These are phyloP conservation scores for Chalara sp. DNA, from an alignment of 2,329 filamentous ascomycete genomes.

Conservation along the genomic window DNA sequence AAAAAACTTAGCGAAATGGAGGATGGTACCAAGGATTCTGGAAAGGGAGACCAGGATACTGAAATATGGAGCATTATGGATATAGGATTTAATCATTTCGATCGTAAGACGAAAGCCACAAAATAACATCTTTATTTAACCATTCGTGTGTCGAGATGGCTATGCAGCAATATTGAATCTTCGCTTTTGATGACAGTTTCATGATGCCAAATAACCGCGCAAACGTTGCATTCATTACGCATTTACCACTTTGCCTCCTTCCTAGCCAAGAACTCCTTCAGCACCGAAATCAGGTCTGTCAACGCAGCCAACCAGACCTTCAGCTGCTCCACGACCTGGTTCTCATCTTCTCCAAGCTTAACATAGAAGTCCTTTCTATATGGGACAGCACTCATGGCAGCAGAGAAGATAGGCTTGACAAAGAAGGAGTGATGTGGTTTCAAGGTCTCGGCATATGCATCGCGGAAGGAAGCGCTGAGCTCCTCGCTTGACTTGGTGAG, in stretches of 20 bases:
- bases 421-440: slow-evolving; percentile 88
- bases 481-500: slow-evolving; percentile 61
- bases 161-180: no score
- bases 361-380: slow-evolving; percentile 90
- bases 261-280: slow-evolving; percentile 55
- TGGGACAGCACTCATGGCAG: slow-evolving; percentile 87
- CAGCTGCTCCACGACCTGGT: slow-evolving; percentile 58
- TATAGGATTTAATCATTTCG: neutral
- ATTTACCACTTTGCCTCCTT: slow-evolving; percentile 39
- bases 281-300: slow-evolving; percentile 70
- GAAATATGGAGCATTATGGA: neutral
- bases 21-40: neutral
- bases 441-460: slow-evolving; percentile 77
- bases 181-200: no score
- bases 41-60: neutral
- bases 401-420: slow-evolving; percentile 85
- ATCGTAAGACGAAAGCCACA: no score
- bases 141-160: no score
- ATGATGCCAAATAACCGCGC: no score
- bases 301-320: slow-evolving; percentile 68
- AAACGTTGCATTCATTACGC: no score
- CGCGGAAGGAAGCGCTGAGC: slow-evolving; percentile 79
- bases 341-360: slow-evolving; percentile 68
- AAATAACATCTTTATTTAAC: no score
- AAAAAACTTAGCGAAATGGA: no score